These are phyloP conservation scores for Acer negundo DNA, from an alignment of 345 rosid genomes.

Conservation along the genomic window DNA sequence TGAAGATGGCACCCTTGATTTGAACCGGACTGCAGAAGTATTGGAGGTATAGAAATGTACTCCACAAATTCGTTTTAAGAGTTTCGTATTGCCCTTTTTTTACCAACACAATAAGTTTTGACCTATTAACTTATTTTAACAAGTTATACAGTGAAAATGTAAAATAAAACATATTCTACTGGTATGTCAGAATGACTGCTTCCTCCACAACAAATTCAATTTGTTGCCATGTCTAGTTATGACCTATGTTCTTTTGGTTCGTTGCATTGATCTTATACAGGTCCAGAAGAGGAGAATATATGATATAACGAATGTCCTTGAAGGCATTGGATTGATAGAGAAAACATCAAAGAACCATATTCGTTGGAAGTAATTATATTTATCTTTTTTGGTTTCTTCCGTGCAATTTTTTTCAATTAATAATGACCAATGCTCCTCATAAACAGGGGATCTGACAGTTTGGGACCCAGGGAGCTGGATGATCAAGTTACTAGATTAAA, in stretches of 20 bases:
- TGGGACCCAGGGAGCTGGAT: slow-evolving; percentile 47
- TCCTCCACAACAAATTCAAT: background rate
- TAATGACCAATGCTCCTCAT: slow-evolving; percentile 30
- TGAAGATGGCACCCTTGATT: slow-evolving; percentile 79
- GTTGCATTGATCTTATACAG: slow-evolving; percentile 34
- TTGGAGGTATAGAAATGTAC: slow-evolving; percentile 56
- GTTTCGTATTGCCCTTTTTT: background rate
- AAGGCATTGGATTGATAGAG: slow-evolving; percentile 79
- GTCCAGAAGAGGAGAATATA: slow-evolving; percentile 90
- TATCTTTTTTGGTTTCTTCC: slow-evolving; percentile 3
- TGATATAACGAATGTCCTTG: slow-evolving; percentile 87
- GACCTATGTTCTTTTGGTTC: slow-evolving; percentile 5
- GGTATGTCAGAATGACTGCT: background rate
- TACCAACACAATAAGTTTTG: background rate
- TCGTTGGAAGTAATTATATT: slow-evolving; percentile 63
- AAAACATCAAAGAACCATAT: slow-evolving; percentile 83
- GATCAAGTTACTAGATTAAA: slow-evolving; percentile 48
- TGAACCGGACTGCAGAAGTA: slow-evolving; percentile 63
- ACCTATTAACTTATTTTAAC: background rate
- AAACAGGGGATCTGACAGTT: slow-evolving; percentile 56
- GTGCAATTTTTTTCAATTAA: slow-evolving; percentile 6
- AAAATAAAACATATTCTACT: background rate
- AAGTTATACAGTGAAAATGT: background rate
- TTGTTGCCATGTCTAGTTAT: background rate
- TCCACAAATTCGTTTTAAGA: background rate